These are phyloP conservation scores for Pythium aquatile DNA, from an alignment of 352 stramenopile species.

Conservation along the genomic window DNA sequence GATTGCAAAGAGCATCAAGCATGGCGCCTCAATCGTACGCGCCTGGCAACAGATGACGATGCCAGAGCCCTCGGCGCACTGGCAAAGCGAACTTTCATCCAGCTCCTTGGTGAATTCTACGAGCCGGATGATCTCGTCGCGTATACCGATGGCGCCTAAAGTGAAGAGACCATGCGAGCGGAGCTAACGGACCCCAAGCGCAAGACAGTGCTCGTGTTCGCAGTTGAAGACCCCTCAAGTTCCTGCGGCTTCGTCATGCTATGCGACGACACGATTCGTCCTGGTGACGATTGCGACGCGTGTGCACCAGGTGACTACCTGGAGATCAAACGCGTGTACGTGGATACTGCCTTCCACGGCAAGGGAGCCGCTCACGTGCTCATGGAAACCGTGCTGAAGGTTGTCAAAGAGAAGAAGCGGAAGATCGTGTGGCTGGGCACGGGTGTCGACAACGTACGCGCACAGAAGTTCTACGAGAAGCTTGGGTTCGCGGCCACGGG, in stretches of 20 bases:
- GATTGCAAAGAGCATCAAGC: not conserved
- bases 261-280: constrained; percentile 21
- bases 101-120: constrained; percentile 14
- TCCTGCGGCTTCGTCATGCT: constrained; percentile 33
- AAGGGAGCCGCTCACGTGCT: constrained; percentile 26
- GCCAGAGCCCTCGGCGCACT: constrained; percentile 23
- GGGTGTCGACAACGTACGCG: constrained; percentile 30
- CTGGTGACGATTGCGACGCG: constrained; percentile 20
- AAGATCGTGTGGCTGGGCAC: constrained; percentile 33
- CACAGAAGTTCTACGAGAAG: constrained; percentile 38
- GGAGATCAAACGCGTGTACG: constrained; percentile 36
- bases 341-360: constrained; percentile 32
- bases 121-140: constrained; percentile 23
- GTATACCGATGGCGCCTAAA: constrained; percentile 22
- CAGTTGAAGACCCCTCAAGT: not conserved
- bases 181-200: constrained; percentile 28
- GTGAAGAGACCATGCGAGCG: constrained; percentile 18
- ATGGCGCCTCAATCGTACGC: constrained; percentile 1
- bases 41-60: constrained; percentile 21
- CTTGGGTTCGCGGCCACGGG: constrained; percentile 31
- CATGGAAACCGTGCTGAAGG: constrained; percentile 28
- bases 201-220: constrained; percentile 30
- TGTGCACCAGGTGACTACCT: constrained; percentile 18
- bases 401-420: constrained; percentile 23
- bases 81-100: constrained; percentile 31